These are phyloP conservation scores for Talaromyces rugulosus DNA, from an alignment of 2,329 filamentous ascomycete species.

Conservation along the genomic window DNA sequence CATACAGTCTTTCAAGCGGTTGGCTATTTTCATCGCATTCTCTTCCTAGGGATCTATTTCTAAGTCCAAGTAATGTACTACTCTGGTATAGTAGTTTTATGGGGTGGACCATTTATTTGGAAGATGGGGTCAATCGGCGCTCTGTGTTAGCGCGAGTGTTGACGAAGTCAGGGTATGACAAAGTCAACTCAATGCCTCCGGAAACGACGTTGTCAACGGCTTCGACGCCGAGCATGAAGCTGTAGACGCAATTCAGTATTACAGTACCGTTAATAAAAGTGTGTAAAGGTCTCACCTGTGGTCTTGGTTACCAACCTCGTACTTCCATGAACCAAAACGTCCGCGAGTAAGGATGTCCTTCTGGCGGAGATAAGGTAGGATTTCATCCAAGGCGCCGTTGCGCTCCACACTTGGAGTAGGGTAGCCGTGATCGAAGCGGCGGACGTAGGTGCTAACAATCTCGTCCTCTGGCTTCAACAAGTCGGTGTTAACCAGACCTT, in stretches of 20 bases:
- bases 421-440: conserved; percentile 96
- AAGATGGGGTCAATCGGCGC: conserved; percentile 44
- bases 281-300: conserved; percentile 50
- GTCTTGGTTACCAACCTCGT: conserved; percentile 95
- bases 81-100: background rate
- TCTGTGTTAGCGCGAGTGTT: conserved; percentile 64
- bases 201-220: conserved; percentile 84
- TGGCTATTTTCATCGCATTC: background rate
- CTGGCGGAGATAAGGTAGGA: conserved; percentile 85
- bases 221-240: conserved; percentile 93
- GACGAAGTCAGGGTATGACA: conserved; percentile 96
- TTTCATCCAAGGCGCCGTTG: conserved; percentile 86
- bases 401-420: conserved; percentile 94
- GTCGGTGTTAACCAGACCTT: conserved; percentile 93
- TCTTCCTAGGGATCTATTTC: background rate
- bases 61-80: background rate
- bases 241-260: background rate
- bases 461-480: conserved; percentile 89
- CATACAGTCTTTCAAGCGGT: background rate
- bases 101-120: background rate
- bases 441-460: conserved; percentile 96
- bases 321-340: conserved; percentile 95
- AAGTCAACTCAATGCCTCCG: conserved; percentile 81
- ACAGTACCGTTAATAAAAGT: background rate
- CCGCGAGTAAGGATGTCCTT: conserved; percentile 92